Conservation (phyloP, 2,329 filamentous ascomycete species). For the Diaporthe ilicicola region DNA sequence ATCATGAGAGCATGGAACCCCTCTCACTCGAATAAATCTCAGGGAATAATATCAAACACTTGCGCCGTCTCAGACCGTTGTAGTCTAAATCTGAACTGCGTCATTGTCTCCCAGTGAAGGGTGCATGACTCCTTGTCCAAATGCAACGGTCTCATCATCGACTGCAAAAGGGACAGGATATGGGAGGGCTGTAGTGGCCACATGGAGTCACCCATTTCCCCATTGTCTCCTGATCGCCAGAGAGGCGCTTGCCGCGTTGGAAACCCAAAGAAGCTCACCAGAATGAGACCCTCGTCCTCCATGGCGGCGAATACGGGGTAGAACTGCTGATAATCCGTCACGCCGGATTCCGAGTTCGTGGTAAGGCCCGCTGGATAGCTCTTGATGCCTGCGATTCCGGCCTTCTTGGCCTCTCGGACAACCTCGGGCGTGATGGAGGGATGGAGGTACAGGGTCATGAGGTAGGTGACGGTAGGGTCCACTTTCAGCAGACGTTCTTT, state of each 20-base stretch:
- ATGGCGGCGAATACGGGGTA: conserved; percentile 88
- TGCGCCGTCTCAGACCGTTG: conserved; percentile 20
- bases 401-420: conserved; percentile 76
- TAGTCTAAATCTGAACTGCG: conserved; percentile 22
- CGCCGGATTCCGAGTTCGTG: conserved; percentile 74
- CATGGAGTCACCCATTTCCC: neutral
- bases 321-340: conserved; percentile 74
- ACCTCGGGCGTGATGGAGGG: conserved; percentile 71
- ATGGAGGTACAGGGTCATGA: conserved; percentile 77
- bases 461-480: conserved; percentile 70
- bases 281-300: conserved; percentile 76
- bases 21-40: neutral
- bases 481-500: conserved; percentile 66
- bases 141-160: conserved; percentile 6
- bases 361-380: conserved; percentile 72
- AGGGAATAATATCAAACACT: neutral
- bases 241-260: neutral
- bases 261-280: conserved; percentile 29
- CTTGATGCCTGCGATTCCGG: conserved; percentile 78
- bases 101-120: conserved; percentile 21
- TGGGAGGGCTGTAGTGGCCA: neutral
- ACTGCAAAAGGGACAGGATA: neutral
- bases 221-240: neutral
- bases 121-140: conserved; percentile 11
- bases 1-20: neutral